These are phyloP conservation scores for Buxus sempervirens DNA, from an alignment of 164 flowering plant genomes.

Conservation along the genomic window DNA sequence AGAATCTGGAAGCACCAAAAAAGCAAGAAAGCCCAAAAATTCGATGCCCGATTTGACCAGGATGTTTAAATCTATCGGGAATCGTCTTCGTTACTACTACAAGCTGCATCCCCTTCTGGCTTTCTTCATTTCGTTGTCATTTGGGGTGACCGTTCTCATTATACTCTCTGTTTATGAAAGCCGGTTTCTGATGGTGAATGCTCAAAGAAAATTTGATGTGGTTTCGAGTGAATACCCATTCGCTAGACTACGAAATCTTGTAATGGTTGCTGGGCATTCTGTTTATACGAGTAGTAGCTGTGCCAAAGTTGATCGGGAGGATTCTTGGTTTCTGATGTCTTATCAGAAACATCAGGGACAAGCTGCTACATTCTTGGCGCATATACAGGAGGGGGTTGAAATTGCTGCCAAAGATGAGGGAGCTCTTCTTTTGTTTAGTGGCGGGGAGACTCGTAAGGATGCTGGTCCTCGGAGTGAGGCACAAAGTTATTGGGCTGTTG, in stretches of 20 bases:
- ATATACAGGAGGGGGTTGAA: constrained; percentile 79
- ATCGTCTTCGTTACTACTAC: constrained; percentile 46
- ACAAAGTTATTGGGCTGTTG: constrained; percentile 96
- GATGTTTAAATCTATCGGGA: constrained; percentile 58
- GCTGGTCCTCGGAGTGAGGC: constrained; percentile 99
- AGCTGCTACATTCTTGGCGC: constrained; percentile 76
- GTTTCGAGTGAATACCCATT: constrained; percentile 45
- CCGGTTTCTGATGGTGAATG: constrained; percentile 25
- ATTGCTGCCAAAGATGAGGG: constrained; percentile 62
- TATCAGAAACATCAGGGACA: constrained; percentile 95
- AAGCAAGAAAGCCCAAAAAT: constrained; percentile 41
- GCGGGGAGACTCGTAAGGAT: constrained; percentile 94
- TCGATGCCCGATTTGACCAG: constrained; percentile 25
- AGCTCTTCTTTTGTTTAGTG: constrained; percentile 90
- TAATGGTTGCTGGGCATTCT: constrained; percentile 99
- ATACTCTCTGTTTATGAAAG: constrained; percentile 50
- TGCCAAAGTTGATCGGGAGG: constrained; percentile 74
- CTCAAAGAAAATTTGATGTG: constrained; percentile 26
- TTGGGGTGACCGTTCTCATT: constrained; percentile 55
- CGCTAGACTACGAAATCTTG: constrained; percentile 61
- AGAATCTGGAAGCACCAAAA: constrained; percentile 63
- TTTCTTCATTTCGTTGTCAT: constrained; percentile 50
- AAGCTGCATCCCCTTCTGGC: constrained; percentile 63
- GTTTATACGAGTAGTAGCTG: constrained; percentile 85
- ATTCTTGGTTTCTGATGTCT: constrained; percentile 87